Evolutionary conservation across 345 rosid species (phyloP).

Genomic region (Cochlearia excelsa): DNA sequence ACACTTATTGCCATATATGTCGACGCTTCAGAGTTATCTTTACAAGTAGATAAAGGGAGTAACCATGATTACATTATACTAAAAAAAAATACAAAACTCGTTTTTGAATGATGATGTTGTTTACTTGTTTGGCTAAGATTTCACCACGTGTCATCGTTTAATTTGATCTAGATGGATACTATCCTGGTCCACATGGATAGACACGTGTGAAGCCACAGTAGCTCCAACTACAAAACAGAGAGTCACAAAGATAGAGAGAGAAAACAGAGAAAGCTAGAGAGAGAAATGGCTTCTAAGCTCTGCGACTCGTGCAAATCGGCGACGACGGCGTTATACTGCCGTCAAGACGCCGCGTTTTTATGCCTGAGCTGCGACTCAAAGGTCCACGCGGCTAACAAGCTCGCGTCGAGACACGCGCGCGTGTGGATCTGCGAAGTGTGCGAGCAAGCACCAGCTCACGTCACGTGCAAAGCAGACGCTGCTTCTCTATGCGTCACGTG

Average conservation of each 20-base stretch:
- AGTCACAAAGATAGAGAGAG: conserved; percentile 1
- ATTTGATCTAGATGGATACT: conserved; percentile 50
- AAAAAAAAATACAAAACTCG: too few species aligned
- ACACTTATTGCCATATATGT: too few species aligned
- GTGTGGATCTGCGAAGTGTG: conserved; percentile 94
- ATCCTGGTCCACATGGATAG: conserved; percentile 55
- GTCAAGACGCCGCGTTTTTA: conserved; percentile 89
- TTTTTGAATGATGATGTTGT: too few species aligned
- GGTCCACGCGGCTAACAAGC: conserved; percentile 90
- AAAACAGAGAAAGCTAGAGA: background rate
- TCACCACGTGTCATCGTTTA: conserved; percentile 34
- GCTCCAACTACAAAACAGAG: conserved; percentile 31
- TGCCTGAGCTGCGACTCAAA: conserved; percentile 79
- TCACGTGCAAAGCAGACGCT: conserved; percentile 97
- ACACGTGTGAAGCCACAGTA: conserved; percentile 33
- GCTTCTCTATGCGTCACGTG: conserved; percentile 96
- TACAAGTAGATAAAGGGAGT: too few species aligned
- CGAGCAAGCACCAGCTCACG: conserved; percentile 96
- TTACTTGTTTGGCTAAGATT: too few species aligned
- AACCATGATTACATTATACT: too few species aligned
- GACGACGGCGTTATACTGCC: conserved; percentile 75
- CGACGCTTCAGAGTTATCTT: too few species aligned
- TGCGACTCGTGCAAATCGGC: conserved; percentile 97
- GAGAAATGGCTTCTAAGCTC: conserved; percentile 73
- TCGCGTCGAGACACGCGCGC: conserved; percentile 93